These are phyloP conservation scores for Suillus variegatus DNA, from an alignment of 768 basidiomycete species.

Conservation along the genomic window DNA sequence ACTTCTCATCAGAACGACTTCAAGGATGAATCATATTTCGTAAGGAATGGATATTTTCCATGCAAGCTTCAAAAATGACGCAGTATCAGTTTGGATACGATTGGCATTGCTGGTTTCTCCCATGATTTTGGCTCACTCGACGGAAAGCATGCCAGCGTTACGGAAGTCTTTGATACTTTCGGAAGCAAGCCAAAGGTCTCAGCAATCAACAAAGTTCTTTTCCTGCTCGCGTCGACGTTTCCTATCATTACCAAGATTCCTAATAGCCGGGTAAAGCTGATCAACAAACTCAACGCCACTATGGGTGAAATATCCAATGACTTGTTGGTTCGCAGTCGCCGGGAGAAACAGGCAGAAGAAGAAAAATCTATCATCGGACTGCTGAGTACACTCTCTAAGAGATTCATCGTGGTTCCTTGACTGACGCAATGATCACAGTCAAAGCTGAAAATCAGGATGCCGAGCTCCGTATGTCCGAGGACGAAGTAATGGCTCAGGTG, in stretches of 20 bases:
- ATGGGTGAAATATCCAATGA: constrained; percentile 41
- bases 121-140: constrained; percentile 56
- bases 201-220: constrained; percentile 31
- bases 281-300: constrained; percentile 31
- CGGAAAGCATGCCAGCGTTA: constrained; percentile 43
- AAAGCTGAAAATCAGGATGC: constrained; percentile 34
- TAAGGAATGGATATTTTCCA: constrained; percentile 8
- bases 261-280: constrained; percentile 31
- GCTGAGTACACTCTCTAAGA: constrained; percentile 4
- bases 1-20: neutral
- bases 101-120: constrained; percentile 59
- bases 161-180: constrained; percentile 41
- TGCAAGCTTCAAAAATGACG: neutral
- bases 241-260: constrained; percentile 37
- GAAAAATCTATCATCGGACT: constrained; percentile 21
- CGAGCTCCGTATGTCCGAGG: constrained; percentile 21
- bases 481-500: constrained; percentile 21
- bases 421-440: constrained; percentile 24
- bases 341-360: constrained; percentile 28
- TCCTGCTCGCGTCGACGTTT: constrained; percentile 38
- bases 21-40: constrained; percentile 32
- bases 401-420: neutral
- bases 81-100: constrained; percentile 45
- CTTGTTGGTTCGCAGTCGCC: constrained; percentile 37
- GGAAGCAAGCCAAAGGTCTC: constrained; percentile 20